Conservation (phyloP, 2,329 filamentous ascomycete genomes). For the Sporothrix curviconia region DNA sequence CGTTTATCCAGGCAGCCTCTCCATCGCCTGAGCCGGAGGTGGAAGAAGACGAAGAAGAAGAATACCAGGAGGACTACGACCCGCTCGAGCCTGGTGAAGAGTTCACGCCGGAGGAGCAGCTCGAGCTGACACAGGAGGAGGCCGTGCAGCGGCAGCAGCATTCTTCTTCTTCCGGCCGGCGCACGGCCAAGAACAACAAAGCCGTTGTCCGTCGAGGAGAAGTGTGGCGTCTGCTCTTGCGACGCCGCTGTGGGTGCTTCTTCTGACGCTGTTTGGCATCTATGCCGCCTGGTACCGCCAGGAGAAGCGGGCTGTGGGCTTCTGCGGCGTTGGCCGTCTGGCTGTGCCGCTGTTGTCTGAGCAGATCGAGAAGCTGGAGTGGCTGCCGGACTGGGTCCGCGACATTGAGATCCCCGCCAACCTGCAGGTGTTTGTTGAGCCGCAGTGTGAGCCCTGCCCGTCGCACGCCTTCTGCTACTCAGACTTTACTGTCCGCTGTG, state of each 20-base stretch:
- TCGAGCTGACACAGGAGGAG: constrained; percentile 69
- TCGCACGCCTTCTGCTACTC: constrained; percentile 82
- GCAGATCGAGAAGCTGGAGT: constrained; percentile 33
- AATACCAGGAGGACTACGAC: constrained; percentile 24
- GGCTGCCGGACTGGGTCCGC: constrained; percentile 45
- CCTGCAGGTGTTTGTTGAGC: constrained; percentile 61
- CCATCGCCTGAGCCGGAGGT: constrained; percentile 4
- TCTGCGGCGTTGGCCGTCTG: constrained; percentile 75
- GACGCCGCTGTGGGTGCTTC: constrained; percentile 63
- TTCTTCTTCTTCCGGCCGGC: constrained; percentile 24
- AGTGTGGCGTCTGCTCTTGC: constrained; percentile 40
- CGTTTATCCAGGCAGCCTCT: constrained; percentile 4
- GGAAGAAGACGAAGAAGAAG: background rate
- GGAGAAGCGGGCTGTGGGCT: constrained; percentile 93
- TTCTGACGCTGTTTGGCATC: constrained; percentile 62
- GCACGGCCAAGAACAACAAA: background rate
- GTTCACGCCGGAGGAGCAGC: constrained; percentile 84
- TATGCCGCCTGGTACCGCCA: constrained; percentile 83
- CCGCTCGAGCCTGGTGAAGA: constrained; percentile 71
- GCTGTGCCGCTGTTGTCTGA: constrained; percentile 39
- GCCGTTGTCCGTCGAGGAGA: constrained; percentile 33
- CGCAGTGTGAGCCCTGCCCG: constrained; percentile 85
- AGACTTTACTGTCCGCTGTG: constrained; percentile 71
- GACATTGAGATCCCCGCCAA: constrained; percentile 62
- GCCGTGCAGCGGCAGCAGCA: constrained; percentile 41